phyloP scores from a whole-genome alignment of 139 green algal species.

The Chlamydomonas sp. region DNA sequence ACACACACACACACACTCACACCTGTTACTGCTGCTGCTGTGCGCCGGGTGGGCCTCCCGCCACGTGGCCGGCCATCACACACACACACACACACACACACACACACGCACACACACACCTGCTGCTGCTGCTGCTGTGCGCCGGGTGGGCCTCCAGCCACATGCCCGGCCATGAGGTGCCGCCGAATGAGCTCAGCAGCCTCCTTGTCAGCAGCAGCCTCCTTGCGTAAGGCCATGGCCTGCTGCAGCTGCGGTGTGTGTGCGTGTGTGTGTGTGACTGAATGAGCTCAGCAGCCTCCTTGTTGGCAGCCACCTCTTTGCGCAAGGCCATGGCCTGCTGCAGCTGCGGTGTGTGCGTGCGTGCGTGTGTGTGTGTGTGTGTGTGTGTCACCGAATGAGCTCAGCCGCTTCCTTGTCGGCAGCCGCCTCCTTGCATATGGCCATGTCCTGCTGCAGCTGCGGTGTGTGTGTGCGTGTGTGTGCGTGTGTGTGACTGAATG shows the following conservation, averaged over 20 bases:
- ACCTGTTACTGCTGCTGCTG: neutral
- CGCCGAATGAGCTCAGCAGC: slow-evolving; percentile 10
- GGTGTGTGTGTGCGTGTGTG: too few species aligned
- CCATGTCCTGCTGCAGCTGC: slow-evolving; percentile 10
- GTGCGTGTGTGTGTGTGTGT: too few species aligned
- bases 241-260: slow-evolving; percentile 15
- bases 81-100: too few species aligned
- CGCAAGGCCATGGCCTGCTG: too few species aligned
- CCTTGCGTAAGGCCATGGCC: neutral
- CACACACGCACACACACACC: too few species aligned
- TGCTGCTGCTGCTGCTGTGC: neutral
- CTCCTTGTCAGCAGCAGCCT: slow-evolving; percentile 13
- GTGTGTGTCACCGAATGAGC: too few species aligned
- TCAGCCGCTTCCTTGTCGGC: slow-evolving; percentile 12
- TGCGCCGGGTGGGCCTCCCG: neutral
- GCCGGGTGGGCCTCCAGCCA: neutral
- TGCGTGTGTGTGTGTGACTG: too few species aligned
- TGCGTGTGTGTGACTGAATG: too few species aligned
- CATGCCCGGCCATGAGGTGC: neutral
- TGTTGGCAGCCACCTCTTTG: too few species aligned
- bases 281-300: too few species aligned
- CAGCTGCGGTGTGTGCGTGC: too few species aligned
- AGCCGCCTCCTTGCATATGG: slow-evolving; percentile 5
- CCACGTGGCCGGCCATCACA: neutral
- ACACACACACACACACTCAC: too few species aligned